phyloP scores from a whole-genome alignment of 2,329 filamentous ascomycete genomes.

The Trichoderma polysporum region DNA sequence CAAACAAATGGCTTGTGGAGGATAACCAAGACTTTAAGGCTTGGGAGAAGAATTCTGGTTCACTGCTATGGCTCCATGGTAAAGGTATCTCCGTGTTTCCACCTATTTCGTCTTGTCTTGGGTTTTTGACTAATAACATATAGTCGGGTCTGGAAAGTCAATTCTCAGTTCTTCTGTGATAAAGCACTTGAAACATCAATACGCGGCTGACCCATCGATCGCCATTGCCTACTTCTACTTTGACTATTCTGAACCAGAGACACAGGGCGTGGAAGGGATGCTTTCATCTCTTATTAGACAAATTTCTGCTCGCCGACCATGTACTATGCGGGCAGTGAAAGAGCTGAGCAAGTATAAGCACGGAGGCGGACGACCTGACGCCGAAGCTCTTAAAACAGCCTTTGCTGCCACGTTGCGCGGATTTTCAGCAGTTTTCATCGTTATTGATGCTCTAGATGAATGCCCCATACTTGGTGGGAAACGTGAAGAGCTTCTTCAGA shows the following conservation, averaged over 20 bases:
- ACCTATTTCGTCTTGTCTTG: too few relatives aligned
- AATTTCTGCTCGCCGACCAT: background rate
- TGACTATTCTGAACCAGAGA: background rate
- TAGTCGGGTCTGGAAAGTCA: background rate
- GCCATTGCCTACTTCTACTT: background rate
- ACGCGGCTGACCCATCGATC: background rate
- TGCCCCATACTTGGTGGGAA: background rate
- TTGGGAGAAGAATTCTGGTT: background rate
- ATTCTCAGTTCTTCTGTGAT: background rate
- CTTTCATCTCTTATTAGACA: background rate
- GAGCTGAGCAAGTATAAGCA: background rate
- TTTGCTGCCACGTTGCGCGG: background rate
- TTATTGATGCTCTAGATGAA: background rate
- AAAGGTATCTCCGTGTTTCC: background rate
- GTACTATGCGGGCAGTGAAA: background rate
- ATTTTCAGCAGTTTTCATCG: background rate
- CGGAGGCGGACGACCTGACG: background rate
- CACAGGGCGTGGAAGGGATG: background rate
- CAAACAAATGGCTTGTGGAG: background rate
- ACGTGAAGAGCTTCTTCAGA: background rate
- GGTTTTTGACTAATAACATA: background rate
- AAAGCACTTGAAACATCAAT: background rate
- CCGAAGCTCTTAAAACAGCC: background rate
- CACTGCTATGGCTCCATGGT: slow-evolving; percentile 9
- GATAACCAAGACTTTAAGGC: background rate